Percentiles rank a stretch among this genome's conserved stretches.
These are phyloP conservation scores for Malus asiatica DNA, from an alignment of 306 rosid species.

Conservation along the genomic window DNA sequence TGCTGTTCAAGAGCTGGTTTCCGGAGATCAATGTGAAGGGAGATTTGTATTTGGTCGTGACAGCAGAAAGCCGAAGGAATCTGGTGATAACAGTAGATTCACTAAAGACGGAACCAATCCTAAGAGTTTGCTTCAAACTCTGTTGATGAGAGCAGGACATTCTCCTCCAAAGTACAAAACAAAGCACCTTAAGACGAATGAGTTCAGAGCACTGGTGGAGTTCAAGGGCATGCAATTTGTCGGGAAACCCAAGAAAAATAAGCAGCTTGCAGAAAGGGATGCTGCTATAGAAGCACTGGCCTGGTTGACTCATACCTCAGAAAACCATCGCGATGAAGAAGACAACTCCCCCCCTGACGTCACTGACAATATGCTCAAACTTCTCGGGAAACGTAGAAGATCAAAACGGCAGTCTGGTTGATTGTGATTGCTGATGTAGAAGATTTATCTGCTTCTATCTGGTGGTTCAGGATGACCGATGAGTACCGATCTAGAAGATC, in stretches of 20 bases:
- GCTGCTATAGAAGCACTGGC: slow-evolving; percentile 96
- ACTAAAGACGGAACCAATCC: slow-evolving; percentile 89
- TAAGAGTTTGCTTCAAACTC: slow-evolving; percentile 83
- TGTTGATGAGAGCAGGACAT: slow-evolving; percentile 94
- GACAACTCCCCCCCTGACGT: slow-evolving; percentile 62
- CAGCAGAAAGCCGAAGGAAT: slow-evolving; percentile 47
- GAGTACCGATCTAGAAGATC: background rate
- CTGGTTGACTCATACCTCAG: slow-evolving; percentile 95
- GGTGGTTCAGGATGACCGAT: background rate
- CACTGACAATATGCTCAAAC: slow-evolving; percentile 93
- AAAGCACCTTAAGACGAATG: slow-evolving; percentile 89
- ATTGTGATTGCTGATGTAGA: background rate
- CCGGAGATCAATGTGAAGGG: slow-evolving; percentile 96
- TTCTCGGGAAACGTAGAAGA: slow-evolving; percentile 67
- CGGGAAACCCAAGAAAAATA: slow-evolving; percentile 87
- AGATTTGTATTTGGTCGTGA: slow-evolving; percentile 94
- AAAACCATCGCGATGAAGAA: slow-evolving; percentile 38
- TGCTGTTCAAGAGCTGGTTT: slow-evolving; percentile 71
- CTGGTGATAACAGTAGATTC: slow-evolving; percentile 48
- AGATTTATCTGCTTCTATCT: background rate
- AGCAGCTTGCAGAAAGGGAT: slow-evolving; percentile 94
- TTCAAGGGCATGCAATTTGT: slow-evolving; percentile 98
- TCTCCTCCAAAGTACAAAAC: slow-evolving; percentile 92
- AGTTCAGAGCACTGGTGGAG: slow-evolving; percentile 91
- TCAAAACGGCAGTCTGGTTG: slow-evolving; percentile 56